These are phyloP conservation scores for Hypocreales sp. DNA, from an alignment of 2,329 filamentous ascomycete species.

Conservation along the genomic window DNA sequence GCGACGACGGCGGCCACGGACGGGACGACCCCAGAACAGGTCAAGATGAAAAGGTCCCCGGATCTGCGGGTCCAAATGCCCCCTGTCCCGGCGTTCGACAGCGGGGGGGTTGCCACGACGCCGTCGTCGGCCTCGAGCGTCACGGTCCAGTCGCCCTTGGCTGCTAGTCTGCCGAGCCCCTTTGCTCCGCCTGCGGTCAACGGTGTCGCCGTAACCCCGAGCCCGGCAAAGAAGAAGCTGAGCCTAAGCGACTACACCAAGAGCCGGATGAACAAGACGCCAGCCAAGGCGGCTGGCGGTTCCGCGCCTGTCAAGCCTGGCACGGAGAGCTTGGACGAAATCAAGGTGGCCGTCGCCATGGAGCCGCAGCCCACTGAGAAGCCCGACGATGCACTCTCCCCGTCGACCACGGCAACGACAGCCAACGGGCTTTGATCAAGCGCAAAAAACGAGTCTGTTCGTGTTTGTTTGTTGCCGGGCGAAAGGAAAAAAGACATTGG, in stretches of 20 bases:
- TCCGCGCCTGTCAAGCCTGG: constrained; percentile 16
- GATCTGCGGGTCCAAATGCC: constrained; percentile 41
- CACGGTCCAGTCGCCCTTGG: constrained; percentile 33
- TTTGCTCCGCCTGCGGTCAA: constrained; percentile 27
- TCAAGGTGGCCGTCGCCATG: constrained; percentile 18
- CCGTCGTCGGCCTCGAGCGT: constrained; percentile 30
- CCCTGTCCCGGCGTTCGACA: constrained; percentile 34
- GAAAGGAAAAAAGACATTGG: constrained; percentile 1
- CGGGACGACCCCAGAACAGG: neutral
- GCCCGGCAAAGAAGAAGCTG: constrained; percentile 51
- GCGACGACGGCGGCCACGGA: constrained; percentile 5
- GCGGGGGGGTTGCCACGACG: constrained; percentile 22
- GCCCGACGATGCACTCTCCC: constrained; percentile 8
- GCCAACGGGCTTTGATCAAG: constrained; percentile 14
- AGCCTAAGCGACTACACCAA: constrained; percentile 51
- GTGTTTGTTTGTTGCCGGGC: constrained; percentile 3
- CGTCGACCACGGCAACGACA: constrained; percentile 8
- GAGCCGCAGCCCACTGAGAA: constrained; percentile 16
- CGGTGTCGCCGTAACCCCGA: constrained; percentile 31
- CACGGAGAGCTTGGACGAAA: constrained; percentile 18
- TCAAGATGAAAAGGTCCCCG: constrained; percentile 24
- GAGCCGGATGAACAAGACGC: constrained; percentile 39
- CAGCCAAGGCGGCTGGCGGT: constrained; percentile 17
- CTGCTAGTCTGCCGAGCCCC: constrained; percentile 22
- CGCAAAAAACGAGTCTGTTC: no score